Evolutionary conservation across 441 rosid species (phyloP), one percentile per base, ranked within the genome.

Genomic region (Bocquillonia castaneifolia): DNA sequence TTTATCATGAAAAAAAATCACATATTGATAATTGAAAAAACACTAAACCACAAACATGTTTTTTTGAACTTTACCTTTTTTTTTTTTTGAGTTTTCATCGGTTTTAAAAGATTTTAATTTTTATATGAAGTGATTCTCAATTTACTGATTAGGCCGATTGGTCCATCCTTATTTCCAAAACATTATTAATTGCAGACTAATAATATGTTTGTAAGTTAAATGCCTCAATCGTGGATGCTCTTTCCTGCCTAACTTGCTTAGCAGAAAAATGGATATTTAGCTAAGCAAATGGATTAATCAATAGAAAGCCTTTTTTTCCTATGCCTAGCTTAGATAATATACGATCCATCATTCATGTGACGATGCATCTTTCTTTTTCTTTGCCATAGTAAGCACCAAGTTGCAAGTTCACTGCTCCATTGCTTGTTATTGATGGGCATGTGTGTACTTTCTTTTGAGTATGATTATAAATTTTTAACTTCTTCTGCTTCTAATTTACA

Each of bases 231-330:
- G 1, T n/a, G 9, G 42, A 15, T 25, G 5, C 60, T 26, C 17
- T 18, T 39, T 25, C 14, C 40, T 31, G 39, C 81, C 81, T 72
- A 73, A 75, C 76, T 59, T 71, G 76, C 64, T 47, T 54, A 40
- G 37, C 39, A 34, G 70, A 73, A 45, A 76, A 67, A 9, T 51
- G 64, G 8, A 37, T 26, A 39, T 42, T 48, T 40, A 10, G 66
- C 65, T 48, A 64, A 67, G 68, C 71, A 79, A 70, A 36, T 28
- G 18, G 31, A 50, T 61, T 5, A 44, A 67, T 61, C 62, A 10
- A 17, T 7, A 6, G 50, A 77, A 79, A 75, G 85, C 64, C 29
- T 37, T 65, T 50, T 66, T 69, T 37, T 36, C 13, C 10, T 42
- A 60, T 75, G 57, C 77, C 83, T 6, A 26, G 22, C 1, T 58